A percentile compares a stretch with the other conserved stretches of the same genome.
phyloP scores from a whole-genome alignment of 2,329 filamentous ascomycete genomes.

The Furcasterigmium furcatum region DNA sequence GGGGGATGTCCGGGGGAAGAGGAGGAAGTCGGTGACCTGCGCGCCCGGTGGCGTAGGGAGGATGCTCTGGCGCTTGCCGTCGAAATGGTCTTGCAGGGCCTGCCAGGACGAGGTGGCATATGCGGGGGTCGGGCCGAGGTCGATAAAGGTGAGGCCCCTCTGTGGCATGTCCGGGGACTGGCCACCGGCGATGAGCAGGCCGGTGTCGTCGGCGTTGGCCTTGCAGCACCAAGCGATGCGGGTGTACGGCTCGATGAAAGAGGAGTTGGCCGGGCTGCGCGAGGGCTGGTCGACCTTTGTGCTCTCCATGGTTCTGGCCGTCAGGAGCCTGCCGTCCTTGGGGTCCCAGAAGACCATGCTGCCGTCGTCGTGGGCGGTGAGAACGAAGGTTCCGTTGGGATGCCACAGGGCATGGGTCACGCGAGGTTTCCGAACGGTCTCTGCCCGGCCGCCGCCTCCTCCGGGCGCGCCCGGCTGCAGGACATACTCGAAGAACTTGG shows the following conservation, averaged over 20 bases:
- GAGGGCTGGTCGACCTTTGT: constrained; percentile 69
- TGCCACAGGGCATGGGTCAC: constrained; percentile 90
- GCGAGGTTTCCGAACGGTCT: constrained; percentile 64
- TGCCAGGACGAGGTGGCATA: constrained; percentile 94
- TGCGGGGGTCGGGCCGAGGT: constrained; percentile 82
- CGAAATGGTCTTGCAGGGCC: constrained; percentile 72
- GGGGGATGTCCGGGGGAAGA: constrained; percentile 79
- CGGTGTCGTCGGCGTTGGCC: constrained; percentile 89
- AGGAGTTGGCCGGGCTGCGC: constrained; percentile 45
- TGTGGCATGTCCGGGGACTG: constrained; percentile 61
- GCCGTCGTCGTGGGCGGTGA: constrained; percentile 86
- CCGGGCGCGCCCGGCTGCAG: constrained; percentile 80
- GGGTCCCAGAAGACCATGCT: constrained; percentile 93
- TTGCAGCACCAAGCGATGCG: constrained; percentile 93
- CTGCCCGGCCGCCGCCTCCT: constrained; percentile 64
- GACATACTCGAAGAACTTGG: constrained; percentile 80
- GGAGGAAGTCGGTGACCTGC: constrained; percentile 74
- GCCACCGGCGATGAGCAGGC: constrained; percentile 81
- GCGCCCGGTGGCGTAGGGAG: constrained; percentile 75
- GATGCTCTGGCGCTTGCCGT: constrained; percentile 68
- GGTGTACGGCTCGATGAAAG: constrained; percentile 69
- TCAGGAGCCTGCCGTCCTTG: constrained; percentile 79
- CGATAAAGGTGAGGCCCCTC: constrained; percentile 83
- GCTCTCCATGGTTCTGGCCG: constrained; percentile 77
- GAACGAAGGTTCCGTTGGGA: constrained; percentile 84